Base-by-base conservation (phyloP, 2,329 filamentous ascomycete species). In the Achaetomium macrosporum region DNA sequence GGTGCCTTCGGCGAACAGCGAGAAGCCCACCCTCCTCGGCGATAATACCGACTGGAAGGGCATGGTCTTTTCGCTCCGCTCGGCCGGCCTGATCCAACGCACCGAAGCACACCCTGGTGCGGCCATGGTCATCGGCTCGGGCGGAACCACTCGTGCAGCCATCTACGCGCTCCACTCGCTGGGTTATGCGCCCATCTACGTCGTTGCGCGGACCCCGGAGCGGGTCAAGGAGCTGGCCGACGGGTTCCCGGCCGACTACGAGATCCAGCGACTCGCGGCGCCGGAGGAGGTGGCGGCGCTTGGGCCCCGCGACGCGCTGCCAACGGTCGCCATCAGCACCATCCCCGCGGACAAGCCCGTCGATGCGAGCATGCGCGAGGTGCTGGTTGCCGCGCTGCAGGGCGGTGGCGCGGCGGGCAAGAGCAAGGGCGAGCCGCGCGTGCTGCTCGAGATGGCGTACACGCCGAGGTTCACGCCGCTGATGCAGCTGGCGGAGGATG, bases 21-120 rank as follows among this genome's bases (percentile, higher is more conserved):
- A 61, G 8, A 69, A 74, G 50, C 12, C 42, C 1, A 70, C 70
- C 45, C 78, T 75, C 19, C 80, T 97, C 15, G 93, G 93, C 41
- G 88, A 91, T 67, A 99, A 99, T 70, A 99, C 93, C 12, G 93
- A 99, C 73, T 99, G 90, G 87, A 80, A 83, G 64, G 93, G 93
- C 57, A 99, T 99, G 83, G 83, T 87, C 2, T 82, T 87, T 61
- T 85, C 88, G 3, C 79, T 99, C 17, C 82, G 79, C 53, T 81
- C 81, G 40, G 84, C 82, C 2, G 88, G 88, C 8, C 74, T 87
- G 37, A 71, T 56, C 68, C 57, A 67, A 65, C 63, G 61, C 64
- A 60, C 63, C 66, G 65, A 50, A 49, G 55, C 35, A 17, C 57
- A 33, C 57, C 48, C 63, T 60, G 71, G 75, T 40, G 79, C 84